Evolutionary conservation across 768 basidiomycete species (phyloP), one percentile per base, ranked within the genome.

Genomic region (Ramaria rubella): DNA sequence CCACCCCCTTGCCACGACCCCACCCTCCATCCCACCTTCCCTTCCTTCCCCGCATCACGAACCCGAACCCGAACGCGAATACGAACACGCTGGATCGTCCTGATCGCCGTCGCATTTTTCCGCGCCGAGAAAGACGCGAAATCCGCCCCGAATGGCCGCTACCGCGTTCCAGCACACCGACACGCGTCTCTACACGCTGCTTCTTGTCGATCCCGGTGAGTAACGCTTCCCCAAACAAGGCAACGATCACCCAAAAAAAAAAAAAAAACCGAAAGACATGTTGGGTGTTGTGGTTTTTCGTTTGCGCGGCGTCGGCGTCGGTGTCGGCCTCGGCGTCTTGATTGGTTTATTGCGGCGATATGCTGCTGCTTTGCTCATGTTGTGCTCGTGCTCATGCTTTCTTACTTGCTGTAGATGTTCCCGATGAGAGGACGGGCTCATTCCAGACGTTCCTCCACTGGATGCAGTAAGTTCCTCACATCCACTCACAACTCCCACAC

Each of bases 81-180:
- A n/a, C n/a, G n/a, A n/a, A n/a, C n/a, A n/a, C n/a, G n/a, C n/a
- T n/a, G n/a, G n/a, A n/a, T n/a, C n/a, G n/a, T n/a, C n/a, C n/a
- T n/a, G n/a, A n/a, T n/a, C n/a, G n/a, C n/a, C n/a, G n/a, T n/a
- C n/a, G n/a, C n/a, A 11, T 38, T 38, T 38, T n/a, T 63, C 57
- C 12, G 1, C 36, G 36, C n/a, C n/a, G 59, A n/a, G n/a, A n/a
- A n/a, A 87, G 87, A 94, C 91, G 1, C 63, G 78, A 5, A 67
- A 73, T 56, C 81, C 80, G 1, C 90, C 92, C 2, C 74, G 72
- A 57, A 62, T 96, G 4, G 81, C 80, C 60, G 81, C 82, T 4
- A 90, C 85, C 52, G 83, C 87, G 1, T 95, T 90, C 77, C 90
- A 95, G 69, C 90, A 95, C 69, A 71, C 79, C 1, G 90, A 94